These are phyloP conservation scores for Moelleriella libera DNA, from an alignment of 2,329 filamentous ascomycete genomes.

Conservation along the genomic window DNA sequence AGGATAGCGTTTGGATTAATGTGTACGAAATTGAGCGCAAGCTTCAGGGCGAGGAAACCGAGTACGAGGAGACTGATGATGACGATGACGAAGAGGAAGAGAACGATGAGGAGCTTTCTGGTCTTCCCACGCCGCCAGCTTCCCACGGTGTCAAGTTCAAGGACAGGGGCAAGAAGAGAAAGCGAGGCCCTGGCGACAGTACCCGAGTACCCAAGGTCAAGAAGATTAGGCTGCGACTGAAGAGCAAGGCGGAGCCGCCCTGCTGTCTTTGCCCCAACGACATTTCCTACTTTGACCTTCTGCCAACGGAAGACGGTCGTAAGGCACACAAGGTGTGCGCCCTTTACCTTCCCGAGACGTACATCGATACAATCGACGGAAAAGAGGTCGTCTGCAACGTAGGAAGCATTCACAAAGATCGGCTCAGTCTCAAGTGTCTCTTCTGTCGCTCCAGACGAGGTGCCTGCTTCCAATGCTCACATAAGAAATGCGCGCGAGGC, in stretches of 20 bases:
- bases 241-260: conserved; percentile 57
- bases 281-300: conserved; percentile 64
- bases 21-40: conserved; percentile 93
- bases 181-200: conserved; percentile 19
- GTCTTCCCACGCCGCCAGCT: conserved; percentile 65
- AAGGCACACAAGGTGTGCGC: conserved; percentile 83
- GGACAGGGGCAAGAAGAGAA: conserved; percentile 48
- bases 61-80: conserved; percentile 60
- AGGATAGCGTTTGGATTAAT: conserved; percentile 97
- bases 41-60: conserved; percentile 75
- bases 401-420: conserved; percentile 69
- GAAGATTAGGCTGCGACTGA: conserved; percentile 67
- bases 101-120: conserved; percentile 45
- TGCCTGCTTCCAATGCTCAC: conserved; percentile 93
- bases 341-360: conserved; percentile 83
- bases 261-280: conserved; percentile 91
- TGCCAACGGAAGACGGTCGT: conserved; percentile 76
- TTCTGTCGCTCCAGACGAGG: conserved; percentile 90
- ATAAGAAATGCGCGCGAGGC: conserved; percentile 82
- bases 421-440: conserved; percentile 83
- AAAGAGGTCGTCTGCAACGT: conserved; percentile 66
- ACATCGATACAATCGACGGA: conserved; percentile 58
- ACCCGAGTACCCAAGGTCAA: conserved; percentile 46
- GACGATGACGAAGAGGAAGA: conserved; percentile 43
- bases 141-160: conserved; percentile 58